phyloP scores from a whole-genome alignment of 2,329 filamentous ascomycete genomes.

The Raffaelea deltoideospora region DNA sequence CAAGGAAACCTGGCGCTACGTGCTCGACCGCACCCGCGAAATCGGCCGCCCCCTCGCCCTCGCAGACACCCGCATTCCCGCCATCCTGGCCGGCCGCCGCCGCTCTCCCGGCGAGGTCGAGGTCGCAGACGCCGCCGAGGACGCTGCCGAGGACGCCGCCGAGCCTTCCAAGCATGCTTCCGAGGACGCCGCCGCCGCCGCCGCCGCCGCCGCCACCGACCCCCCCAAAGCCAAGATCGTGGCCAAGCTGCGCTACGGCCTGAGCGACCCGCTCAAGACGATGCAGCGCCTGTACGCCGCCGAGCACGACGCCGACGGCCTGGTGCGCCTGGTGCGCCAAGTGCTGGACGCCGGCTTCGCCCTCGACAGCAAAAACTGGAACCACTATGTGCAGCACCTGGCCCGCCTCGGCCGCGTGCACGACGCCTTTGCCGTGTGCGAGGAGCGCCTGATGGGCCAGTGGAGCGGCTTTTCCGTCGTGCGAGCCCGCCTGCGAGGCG shows the following conservation, averaged over 20 bases:
- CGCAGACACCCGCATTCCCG: constrained; percentile 1
- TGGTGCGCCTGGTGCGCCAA: constrained; percentile 32
- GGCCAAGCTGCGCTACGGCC: constrained; percentile 34
- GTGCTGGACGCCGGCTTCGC: constrained; percentile 53
- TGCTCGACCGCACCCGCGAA: constrained; percentile 35
- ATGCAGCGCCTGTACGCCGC: constrained; percentile 30
- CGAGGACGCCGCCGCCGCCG: constrained; percentile 9
- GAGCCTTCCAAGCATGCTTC: neutral
- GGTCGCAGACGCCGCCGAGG: neutral
- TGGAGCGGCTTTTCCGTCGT: constrained; percentile 57
- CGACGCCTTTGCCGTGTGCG: constrained; percentile 60
- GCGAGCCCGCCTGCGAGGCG: constrained; percentile 11
- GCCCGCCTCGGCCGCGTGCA: constrained; percentile 41
- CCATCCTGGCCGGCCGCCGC: constrained; percentile 1
- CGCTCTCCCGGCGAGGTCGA: neutral
- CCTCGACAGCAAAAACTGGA: constrained; percentile 68
- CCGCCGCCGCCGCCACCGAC: constrained; percentile 3
- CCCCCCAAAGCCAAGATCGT: constrained; percentile 24
- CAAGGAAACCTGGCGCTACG: constrained; percentile 49
- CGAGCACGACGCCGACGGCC: constrained; percentile 25
- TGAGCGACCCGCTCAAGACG: constrained; percentile 31
- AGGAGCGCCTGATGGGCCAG: constrained; percentile 59
- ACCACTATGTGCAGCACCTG: constrained; percentile 56
- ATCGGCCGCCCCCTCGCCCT: constrained; percentile 19
- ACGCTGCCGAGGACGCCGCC: neutral